Evolutionary conservation across 2,329 filamentous ascomycete species (phyloP), one percentile per base, ranked within the genome.

Genomic region (Parastagonospora nodorum): DNA sequence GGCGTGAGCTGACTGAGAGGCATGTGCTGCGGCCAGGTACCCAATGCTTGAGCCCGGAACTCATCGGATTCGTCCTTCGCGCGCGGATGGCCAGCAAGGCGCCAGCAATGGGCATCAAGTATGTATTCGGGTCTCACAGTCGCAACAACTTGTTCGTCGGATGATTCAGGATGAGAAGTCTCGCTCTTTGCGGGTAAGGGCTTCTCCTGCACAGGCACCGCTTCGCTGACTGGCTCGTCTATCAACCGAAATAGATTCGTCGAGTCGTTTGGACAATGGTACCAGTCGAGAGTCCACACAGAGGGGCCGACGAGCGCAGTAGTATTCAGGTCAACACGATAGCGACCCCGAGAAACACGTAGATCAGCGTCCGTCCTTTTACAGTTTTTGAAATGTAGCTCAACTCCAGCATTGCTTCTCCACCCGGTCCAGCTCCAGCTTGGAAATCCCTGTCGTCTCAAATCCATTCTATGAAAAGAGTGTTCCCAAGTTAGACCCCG

Each of bases 341-440:
- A 44, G 11, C 27, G 30, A 31, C 42, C 42, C 28, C 33, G 16
- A 14, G 19, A 36, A 5, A 36, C 30, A 3, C 8, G 1, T 5
- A 44, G 10, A 12, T 44, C 42, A 11, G 15, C 33, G 10, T 44
- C 42, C 15, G 32, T 36, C 7, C 42, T 28, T 19, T 44, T 44
- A 10, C 32, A 36, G 8, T 27, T 16, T 9, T 24, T 35, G 16
- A 44, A 44, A 5, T 27, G 6, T 12, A 44, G 29, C 10, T 24
- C 9, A 16, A 16, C 6, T 5, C 19, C 16, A 4, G 3, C 11
- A 8, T 16, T 29, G 10, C 24, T 37, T 10, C 16, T 38, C 51
- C 47, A 54, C n/a, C 51, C 51, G 8, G 36, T 42, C 51, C 51
- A 54, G 24, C 39, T 47, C 51, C 51, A 54, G 35, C 51, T 50